Evolutionary conservation across 2,329 filamentous ascomycete genomes (phyloP), one percentile per base, ranked within the genome.

Genomic region (Aspergillus sp.): DNA sequence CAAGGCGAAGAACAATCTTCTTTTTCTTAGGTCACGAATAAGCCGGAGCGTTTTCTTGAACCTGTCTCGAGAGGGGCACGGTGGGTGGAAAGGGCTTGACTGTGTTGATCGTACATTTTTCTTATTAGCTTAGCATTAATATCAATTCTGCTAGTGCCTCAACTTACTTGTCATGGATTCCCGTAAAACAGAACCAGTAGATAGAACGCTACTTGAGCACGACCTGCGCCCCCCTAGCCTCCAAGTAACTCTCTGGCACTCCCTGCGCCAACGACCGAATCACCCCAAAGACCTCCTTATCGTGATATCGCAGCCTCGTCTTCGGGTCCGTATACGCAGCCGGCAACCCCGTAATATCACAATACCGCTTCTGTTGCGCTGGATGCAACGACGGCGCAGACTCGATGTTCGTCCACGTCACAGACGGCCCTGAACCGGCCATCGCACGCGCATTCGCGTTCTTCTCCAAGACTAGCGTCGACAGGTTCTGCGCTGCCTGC

Each of bases 31-130:
- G 88, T 88, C 87, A 85, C 88, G 85, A 95, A 93, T 95, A 95
- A 96, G 90, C 90, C 90, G 90, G 90, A 95, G 90, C 88, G 82
- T 81, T 84, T 85, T 84, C 83, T 90, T 84, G 80, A 88, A 84
- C 82, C 82, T 78, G 76, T 75, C 73, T 81, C 75, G 87, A 95
- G 74, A 94, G 86, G 81, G 76, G 68, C 68, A 72, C 76, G 83
- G 82, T 86, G 88, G 84, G 83, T 95, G 86, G 88, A 85, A 82
- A 84, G 79, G 76, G 88, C 81, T 95, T 95, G 90, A 95, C 88
- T 95, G 88, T 87, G 87, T 82, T 84, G 86, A 80, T 85, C 86
- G 76, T 72, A 93, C 87, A 91, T 6, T 23, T 10, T 17, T 12
- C 13, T 35, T 9, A 10, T 5, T 17, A 27, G 38, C 20, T 37